phyloP scores from a whole-genome alignment of 768 basidiomycete species.

The Lactifluus hygrophoroides region DNA sequence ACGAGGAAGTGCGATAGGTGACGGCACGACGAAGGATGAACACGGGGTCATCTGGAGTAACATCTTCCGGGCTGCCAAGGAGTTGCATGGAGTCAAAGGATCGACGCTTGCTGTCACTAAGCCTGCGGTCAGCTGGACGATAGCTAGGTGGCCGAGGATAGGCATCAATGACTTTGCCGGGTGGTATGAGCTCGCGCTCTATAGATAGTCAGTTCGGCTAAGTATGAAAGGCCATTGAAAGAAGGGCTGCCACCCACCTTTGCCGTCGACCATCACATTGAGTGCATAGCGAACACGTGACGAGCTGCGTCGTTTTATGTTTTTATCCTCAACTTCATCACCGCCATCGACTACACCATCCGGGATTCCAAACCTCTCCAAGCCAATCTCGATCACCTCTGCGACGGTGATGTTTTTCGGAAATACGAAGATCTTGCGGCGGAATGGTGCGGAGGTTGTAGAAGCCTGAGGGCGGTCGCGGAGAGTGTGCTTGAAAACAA shows the following conservation, averaged over 20 bases:
- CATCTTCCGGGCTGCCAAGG: slow-evolving; percentile 63
- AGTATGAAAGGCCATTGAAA: neutral
- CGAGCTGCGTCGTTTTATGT: slow-evolving; percentile 69
- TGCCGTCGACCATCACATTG: slow-evolving; percentile 44
- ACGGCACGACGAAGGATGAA: slow-evolving; percentile 84
- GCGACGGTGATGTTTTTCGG: slow-evolving; percentile 94
- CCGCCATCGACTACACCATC: slow-evolving; percentile 99
- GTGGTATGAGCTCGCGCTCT: slow-evolving; percentile 76
- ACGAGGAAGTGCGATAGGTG: slow-evolving; percentile 61
- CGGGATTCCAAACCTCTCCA: slow-evolving; percentile 90
- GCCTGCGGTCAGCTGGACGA: slow-evolving; percentile 52
- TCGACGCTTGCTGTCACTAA: slow-evolving; percentile 63
- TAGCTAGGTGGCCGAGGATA: slow-evolving; percentile 68
- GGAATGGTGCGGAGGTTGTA: slow-evolving; percentile 40
- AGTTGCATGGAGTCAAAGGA: slow-evolving; percentile 76
- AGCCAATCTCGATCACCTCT: slow-evolving; percentile 86
- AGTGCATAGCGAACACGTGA: slow-evolving; percentile 80
- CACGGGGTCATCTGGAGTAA: slow-evolving; percentile 74
- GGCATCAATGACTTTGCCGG: slow-evolving; percentile 79
- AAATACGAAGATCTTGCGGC: slow-evolving; percentile 82
- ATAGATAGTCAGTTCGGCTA: slow-evolving; percentile 8
- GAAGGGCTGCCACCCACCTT: slow-evolving; percentile 42
- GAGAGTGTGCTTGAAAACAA: slow-evolving; percentile 76
- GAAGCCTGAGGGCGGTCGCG: slow-evolving; percentile 42
- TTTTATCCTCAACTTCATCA: slow-evolving; percentile 94